Base-by-base conservation (phyloP, 108 stramenopile species). In the Nannochloropsis gaditana region DNA sequence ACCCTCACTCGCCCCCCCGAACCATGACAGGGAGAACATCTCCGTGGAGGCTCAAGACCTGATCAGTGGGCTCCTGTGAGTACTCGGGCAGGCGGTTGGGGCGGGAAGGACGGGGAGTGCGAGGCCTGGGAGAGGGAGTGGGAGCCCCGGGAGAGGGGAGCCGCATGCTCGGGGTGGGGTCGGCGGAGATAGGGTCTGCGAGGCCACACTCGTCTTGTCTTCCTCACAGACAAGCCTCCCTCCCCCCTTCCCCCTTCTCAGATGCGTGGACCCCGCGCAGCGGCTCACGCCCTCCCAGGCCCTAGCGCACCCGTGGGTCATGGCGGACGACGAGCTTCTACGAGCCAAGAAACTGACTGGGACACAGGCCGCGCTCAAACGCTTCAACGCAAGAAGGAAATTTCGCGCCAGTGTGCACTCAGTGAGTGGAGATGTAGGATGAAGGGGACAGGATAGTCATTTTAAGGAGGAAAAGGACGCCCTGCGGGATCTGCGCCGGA, bases 331-430 rank as follows among this genome's bases (percentile, higher is more conserved):
- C 43, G 79, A 31, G 43, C 86, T 81, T 80, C 87, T 89, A 17
- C 87, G 85, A 41, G 85, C 50, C 80, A 81, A 43, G 10, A 84
- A 87, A 47, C 80, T 89, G 43, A 43, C 44, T 3, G 43, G 80
- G 45, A 83, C 87, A 45, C 80, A 85, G 87, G 83, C 80, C 44
- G 11, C 87, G 80, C 81, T 89, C n/a, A 73, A 84, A 9, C 80
- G 81, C 84, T 89, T 89, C 84, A 87, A 89, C 84, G 84, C 87
- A 11, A 84, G 87, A 41, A 79, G 89, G 44, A 88, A 88, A 81
- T 88, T 88, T 9, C 80, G 80, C 21, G 80, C 80, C 8, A 81
- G 21, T 41, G 80, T 81, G 80, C 80, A 42, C 21, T 11, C 80
- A 31, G 80, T 73, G n/a, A n/a, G 59, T 73, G 6, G 59, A 3